These are phyloP conservation scores for Wickerhamomyces alni DNA, from an alignment of 805 yeast species.

Conservation along the genomic window DNA sequence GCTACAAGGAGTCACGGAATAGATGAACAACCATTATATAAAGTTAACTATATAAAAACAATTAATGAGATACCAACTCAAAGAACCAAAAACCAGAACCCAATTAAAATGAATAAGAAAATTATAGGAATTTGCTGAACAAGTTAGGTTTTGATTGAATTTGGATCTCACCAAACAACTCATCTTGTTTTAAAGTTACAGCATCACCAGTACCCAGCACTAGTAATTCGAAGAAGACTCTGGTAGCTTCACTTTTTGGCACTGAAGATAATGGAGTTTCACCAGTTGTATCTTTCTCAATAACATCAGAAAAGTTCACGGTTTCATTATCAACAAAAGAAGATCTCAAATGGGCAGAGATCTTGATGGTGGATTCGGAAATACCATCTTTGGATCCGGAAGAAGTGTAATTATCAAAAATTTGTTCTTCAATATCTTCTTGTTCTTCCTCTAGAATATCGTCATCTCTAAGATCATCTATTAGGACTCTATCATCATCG, in stretches of 20 bases:
- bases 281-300: conserved; percentile 23
- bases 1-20: too few species aligned
- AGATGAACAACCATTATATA: too few species aligned
- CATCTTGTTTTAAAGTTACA: conserved; percentile 52
- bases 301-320: conserved; percentile 32
- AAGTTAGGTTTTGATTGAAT: conserved; percentile 34
- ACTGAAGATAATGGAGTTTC: conserved; percentile 28
- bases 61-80: too few species aligned
- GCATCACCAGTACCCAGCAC: conserved; percentile 78
- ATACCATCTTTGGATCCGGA: conserved; percentile 24
- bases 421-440: conserved; percentile 18
- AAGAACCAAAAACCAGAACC: too few species aligned
- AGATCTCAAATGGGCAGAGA: conserved; percentile 42
- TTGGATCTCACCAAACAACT: conserved; percentile 51
- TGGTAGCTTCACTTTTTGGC: conserved; percentile 55
- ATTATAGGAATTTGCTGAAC: conserved; percentile 21
- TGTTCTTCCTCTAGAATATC: conserved; percentile 14
- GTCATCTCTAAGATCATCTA: conserved; percentile 5
- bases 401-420: conserved; percentile 11
- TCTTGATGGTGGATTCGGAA: conserved; percentile 45
- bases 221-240: conserved; percentile 74
- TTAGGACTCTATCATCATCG: conserved; percentile 14
- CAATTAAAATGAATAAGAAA: too few species aligned
- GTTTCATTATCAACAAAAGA: conserved; percentile 21
- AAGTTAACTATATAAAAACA: too few species aligned